Percentiles rank a stretch among this genome's conserved stretches.
Evolutionary conservation across 2,329 filamentous ascomycete genomes (phyloP).

Genomic region (Calonectria hongkongensis): DNA sequence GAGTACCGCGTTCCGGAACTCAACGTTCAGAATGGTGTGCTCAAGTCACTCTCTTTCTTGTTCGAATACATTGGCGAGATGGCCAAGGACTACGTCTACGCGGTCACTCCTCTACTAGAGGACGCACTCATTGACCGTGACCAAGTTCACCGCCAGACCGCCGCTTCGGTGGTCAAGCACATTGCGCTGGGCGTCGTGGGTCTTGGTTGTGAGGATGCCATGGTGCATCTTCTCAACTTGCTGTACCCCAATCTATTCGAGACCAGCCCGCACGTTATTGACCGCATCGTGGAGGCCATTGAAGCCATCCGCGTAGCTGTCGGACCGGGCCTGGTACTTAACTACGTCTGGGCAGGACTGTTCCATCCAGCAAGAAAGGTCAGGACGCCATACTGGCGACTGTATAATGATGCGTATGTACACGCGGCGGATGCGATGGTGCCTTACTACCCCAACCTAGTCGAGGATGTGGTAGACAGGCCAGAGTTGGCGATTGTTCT

Average conservation of each 20-base stretch:
- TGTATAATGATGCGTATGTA: slow-evolving; percentile 98
- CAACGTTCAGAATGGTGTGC: slow-evolving; percentile 98
- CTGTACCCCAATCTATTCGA: slow-evolving; percentile 98
- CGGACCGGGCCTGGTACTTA: slow-evolving; percentile 93
- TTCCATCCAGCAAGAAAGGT: slow-evolving; percentile 99
- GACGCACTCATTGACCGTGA: slow-evolving; percentile 98
- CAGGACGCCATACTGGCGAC: slow-evolving; percentile 93
- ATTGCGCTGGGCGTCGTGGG: slow-evolving; percentile 98
- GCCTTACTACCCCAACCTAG: slow-evolving; percentile 93
- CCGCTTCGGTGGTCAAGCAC: slow-evolving; percentile 97
- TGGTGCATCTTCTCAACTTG: slow-evolving; percentile 97
- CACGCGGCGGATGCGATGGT: slow-evolving; percentile 95
- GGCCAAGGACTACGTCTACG: slow-evolving; percentile 99
- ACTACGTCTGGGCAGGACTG: slow-evolving; percentile 97
- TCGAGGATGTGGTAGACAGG: slow-evolving; percentile 86
- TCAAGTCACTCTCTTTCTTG: slow-evolving; percentile 96
- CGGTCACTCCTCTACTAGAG: slow-evolving; percentile 95
- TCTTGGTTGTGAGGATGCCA: slow-evolving; percentile 97
- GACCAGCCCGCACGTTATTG: slow-evolving; percentile 98
- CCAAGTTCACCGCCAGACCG: slow-evolving; percentile 97
- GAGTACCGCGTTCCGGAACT: slow-evolving; percentile 98
- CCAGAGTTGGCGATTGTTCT: slow-evolving; percentile 89
- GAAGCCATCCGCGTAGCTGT: slow-evolving; percentile 96
- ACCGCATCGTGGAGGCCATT: slow-evolving; percentile 97
- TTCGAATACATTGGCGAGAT: slow-evolving; percentile 99